A percentile compares a stretch with the other conserved stretches of the same genome.
These are phyloP conservation scores for Trichoderma gamsii DNA, from an alignment of 495 filamentous ascomycete species.

Conservation along the genomic window DNA sequence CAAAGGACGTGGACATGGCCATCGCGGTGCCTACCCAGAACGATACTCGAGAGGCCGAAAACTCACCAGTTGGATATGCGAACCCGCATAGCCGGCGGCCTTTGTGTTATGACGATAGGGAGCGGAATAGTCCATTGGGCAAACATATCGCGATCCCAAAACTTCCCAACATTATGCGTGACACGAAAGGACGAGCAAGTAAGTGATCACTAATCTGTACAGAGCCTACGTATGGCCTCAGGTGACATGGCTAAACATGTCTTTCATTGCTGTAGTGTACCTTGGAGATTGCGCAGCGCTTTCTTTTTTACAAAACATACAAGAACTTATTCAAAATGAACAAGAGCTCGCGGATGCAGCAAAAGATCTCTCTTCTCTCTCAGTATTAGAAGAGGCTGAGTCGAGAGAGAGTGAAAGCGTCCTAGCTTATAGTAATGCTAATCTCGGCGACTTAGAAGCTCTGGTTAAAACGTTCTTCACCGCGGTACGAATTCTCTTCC, in stretches of 20 bases:
- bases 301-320: background rate
- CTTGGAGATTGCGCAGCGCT: background rate
- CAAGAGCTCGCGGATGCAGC: background rate
- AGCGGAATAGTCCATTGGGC: background rate
- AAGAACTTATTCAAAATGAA: background rate
- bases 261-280: background rate
- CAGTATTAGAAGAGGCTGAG: background rate
- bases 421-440: background rate
- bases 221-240: no score
- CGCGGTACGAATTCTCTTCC: background rate
- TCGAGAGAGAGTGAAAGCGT: background rate
- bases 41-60: background rate
- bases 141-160: background rate
- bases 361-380: background rate
- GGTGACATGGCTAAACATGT: no score
- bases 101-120: background rate
- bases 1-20: background rate
- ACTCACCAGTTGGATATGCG: background rate
- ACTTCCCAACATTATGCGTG: no score
- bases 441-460: background rate
- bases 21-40: background rate
- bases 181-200: no score
- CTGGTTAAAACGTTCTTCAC: background rate
- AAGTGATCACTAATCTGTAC: no score
- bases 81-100: background rate